A percentile compares a stretch with the other conserved stretches of the same genome.
Evolutionary conservation across 441 rosid species (phyloP).

Genomic region (Melastoma candidum): DNA sequence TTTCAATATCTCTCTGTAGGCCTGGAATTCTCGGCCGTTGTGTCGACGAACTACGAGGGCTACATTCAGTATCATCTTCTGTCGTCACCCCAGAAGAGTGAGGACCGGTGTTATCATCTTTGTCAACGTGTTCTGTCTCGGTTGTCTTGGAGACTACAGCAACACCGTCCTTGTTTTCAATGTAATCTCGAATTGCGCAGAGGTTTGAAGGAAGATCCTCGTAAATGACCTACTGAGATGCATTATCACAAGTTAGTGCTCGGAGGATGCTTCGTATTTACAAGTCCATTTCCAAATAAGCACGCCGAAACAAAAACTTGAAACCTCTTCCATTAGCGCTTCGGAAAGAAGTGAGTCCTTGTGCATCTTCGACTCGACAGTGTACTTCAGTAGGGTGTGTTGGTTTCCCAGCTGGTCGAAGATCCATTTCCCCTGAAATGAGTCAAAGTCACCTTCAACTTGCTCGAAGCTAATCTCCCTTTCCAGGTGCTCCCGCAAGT

Average conservation of each 20-base stretch:
- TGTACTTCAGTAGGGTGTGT: constrained; percentile 80
- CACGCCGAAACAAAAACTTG: background rate
- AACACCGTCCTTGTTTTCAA: constrained; percentile 43
- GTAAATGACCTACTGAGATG: constrained; percentile 57
- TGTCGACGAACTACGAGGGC: constrained; percentile 20
- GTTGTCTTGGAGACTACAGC: constrained; percentile 27
- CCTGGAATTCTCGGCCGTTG: constrained; percentile 80
- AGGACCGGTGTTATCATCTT: constrained; percentile 18
- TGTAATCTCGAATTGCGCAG: constrained; percentile 83
- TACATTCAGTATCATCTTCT: constrained; percentile 16
- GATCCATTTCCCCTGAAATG: constrained; percentile 87
- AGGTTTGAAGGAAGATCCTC: constrained; percentile 98
- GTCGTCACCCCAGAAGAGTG: constrained; percentile 12
- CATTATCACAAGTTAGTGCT: background rate
- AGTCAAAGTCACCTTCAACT: constrained; percentile 90
- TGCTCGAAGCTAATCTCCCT: constrained; percentile 85
- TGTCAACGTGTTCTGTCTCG: constrained; percentile 23
- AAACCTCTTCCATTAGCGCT: constrained; percentile 96
- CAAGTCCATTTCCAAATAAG: no score
- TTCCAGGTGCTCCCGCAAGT: constrained; percentile 70
- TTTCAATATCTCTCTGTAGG: constrained; percentile 72
- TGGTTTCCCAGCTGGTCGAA: constrained; percentile 86
- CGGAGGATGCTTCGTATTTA: no score
- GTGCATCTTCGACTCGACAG: constrained; percentile 88
- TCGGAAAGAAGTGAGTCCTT: constrained; percentile 86